These are phyloP conservation scores for Aureobasidium lini DNA, from an alignment of 2,329 filamentous ascomycete species.

Conservation along the genomic window DNA sequence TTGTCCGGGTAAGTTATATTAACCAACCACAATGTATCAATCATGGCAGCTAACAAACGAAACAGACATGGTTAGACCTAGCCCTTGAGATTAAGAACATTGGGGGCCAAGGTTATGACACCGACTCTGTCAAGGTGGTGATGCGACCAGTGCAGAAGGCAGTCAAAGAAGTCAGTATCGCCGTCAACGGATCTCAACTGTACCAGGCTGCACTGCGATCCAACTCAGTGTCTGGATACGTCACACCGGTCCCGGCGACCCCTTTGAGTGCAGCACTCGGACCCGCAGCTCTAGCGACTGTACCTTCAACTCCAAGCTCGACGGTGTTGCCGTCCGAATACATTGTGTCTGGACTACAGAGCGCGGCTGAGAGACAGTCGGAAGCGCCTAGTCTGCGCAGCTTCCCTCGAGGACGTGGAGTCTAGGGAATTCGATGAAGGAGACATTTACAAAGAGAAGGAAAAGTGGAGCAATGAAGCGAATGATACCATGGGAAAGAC, in stretches of 20 bases:
- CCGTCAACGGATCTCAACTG: constrained; percentile 62
- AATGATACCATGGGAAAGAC: constrained; percentile 3
- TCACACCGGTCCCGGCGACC: constrained; percentile 66
- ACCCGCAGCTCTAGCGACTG: constrained; percentile 81
- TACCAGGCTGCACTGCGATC: constrained; percentile 34
- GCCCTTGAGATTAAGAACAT: constrained; percentile 51
- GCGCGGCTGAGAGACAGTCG: constrained; percentile 1
- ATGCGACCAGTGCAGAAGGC: constrained; percentile 75
- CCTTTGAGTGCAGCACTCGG: constrained; percentile 84
- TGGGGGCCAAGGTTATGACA: constrained; percentile 28
- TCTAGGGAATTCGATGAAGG: neutral
- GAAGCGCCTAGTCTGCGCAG: constrained; percentile 9
- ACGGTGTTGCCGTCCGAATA: constrained; percentile 5
- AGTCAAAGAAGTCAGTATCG: constrained; percentile 69
- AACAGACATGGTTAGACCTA: constrained; percentile 58
- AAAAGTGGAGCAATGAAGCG: neutral
- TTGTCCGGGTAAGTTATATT: constrained; percentile 45
- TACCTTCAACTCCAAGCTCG: constrained; percentile 55
- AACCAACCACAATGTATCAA: neutral
- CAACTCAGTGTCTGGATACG: constrained; percentile 33
- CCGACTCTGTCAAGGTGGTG: constrained; percentile 61
- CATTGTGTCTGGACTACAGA: neutral
- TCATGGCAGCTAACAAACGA: constrained; percentile 12
- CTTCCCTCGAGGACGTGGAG: neutral
- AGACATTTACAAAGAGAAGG: neutral